A percentile compares a stretch with the other conserved stretches of the same genome.
Conservation (phyloP, 1,284 basidiomycete genomes). For the Cutaneotrichosporon dermatis region DNA sequence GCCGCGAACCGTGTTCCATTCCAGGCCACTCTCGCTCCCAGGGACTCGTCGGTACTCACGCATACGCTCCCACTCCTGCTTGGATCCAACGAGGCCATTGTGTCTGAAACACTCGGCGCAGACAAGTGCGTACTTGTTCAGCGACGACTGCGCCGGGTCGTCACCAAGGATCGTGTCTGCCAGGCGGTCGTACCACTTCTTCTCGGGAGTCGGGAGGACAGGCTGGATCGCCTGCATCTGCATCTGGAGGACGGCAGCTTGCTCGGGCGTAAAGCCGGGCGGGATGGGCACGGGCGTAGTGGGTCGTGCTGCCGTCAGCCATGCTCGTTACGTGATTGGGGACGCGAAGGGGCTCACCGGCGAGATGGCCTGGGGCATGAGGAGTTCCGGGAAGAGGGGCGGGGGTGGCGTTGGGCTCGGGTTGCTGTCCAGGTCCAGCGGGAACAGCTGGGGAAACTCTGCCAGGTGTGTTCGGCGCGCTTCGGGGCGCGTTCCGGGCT, state of each 20-base stretch:
- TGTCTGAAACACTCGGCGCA: slow-evolving; percentile 89
- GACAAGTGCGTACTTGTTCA: slow-evolving; percentile 80
- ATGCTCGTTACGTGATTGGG: too few relatives aligned
- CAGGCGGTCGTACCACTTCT: slow-evolving; percentile 82
- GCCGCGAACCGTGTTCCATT: neutral
- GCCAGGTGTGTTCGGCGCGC: too few relatives aligned
- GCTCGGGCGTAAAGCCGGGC: slow-evolving; percentile 39
- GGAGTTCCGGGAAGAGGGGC: slow-evolving; percentile 27
- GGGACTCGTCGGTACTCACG: slow-evolving; percentile 58
- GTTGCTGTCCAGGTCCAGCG: too few relatives aligned
- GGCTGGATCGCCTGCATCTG: slow-evolving; percentile 44
- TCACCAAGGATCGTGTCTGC: slow-evolving; percentile 82
- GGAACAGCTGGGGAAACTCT: too few relatives aligned
- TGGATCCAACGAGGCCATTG: slow-evolving; percentile 81
- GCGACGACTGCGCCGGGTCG: slow-evolving; percentile 57
- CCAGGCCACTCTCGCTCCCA: neutral
- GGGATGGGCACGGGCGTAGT: slow-evolving; percentile 29
- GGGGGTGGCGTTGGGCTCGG: too few relatives aligned
- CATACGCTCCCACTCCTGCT: slow-evolving; percentile 80
- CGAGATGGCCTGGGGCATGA: slow-evolving; percentile 39
- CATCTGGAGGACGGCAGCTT: slow-evolving; percentile 40
- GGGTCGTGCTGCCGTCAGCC: slow-evolving; percentile 3
- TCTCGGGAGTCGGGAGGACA: slow-evolving; percentile 58
- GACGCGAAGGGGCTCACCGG: neutral
- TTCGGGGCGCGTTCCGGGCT: neutral